These are phyloP conservation scores for Lojkania enalia DNA, from an alignment of 2,329 filamentous ascomycete species.

Conservation along the genomic window DNA sequence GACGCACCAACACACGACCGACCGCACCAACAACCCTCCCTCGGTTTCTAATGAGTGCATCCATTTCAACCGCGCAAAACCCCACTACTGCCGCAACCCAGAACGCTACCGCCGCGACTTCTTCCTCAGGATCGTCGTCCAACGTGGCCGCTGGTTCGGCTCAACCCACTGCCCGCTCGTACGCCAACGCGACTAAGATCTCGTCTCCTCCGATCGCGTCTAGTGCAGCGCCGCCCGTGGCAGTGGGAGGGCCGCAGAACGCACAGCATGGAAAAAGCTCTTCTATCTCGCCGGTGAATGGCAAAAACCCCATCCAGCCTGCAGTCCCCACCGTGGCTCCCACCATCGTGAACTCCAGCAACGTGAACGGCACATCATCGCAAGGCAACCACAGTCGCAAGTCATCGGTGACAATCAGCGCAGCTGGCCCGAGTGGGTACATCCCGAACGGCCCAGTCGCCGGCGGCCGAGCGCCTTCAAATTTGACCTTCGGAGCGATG, in stretches of 20 bases:
- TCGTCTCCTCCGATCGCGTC: conserved; percentile 53
- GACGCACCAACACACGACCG: conserved; percentile 12
- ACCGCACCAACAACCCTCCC: conserved; percentile 13
- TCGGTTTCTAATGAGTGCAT: conserved; percentile 64
- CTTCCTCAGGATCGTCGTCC: conserved; percentile 56
- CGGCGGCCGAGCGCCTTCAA: conserved; percentile 54
- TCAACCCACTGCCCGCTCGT: conserved; percentile 60
- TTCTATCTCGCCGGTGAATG: conserved; percentile 77
- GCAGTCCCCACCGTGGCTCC: conserved; percentile 66
- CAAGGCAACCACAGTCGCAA: conserved; percentile 77
- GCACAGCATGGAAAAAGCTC: conserved; percentile 48
- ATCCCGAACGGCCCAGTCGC: conserved; percentile 73
- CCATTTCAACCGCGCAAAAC: conserved; percentile 55
- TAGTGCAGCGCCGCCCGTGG: conserved; percentile 56
- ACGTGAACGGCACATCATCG: conserved; percentile 65
- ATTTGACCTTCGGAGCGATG: conserved; percentile 81
- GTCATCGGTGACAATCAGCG: conserved; percentile 90
- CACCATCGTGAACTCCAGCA: conserved; percentile 65
- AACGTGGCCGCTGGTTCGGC: conserved; percentile 56
- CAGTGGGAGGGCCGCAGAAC: conserved; percentile 60
- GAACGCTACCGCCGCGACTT: conserved; percentile 52
- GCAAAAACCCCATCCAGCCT: conserved; percentile 72
- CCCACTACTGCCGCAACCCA: conserved; percentile 54
- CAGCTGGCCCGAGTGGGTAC: conserved; percentile 75
- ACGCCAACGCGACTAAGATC: conserved; percentile 64